Evolutionary conservation across 805 yeast species (phyloP), one percentile per base, ranked within the genome.

Genomic region (Kregervanrija fluxuum): DNA sequence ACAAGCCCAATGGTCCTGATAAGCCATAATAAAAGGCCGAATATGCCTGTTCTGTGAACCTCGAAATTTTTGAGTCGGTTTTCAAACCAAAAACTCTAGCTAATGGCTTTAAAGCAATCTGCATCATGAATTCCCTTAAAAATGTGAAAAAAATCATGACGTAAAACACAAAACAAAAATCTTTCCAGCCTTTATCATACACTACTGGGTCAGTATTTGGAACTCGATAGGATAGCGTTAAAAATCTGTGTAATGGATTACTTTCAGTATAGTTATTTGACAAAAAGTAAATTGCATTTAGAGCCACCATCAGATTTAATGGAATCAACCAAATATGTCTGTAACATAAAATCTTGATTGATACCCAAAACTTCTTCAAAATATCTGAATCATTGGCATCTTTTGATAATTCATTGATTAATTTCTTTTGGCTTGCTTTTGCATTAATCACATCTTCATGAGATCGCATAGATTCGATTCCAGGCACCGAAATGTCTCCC

Each of bases 41-140:
- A 61, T 91, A 93, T 8, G 89, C 74, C 69, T 93, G 99, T 65
- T 93, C 99, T 82, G 87, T 79, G 65, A 91, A 89, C 62, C 99
- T 77, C 49, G 75, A 77, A 37, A 79, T 62, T 63, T 86, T 90
- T 15, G 71, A 70, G 47, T 71, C 74, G 44, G 66, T 67, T 35
- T 52, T 68, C 34, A 87, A 57, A 1, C 87, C 87, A 37, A 62
- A 68, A 33, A 48, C 45, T 9, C 31, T 35, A 2, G 96, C 91
- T 33, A 86, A 49, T 8, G 98, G 98, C 54, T 72, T 73, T 47
- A 93, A 75, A 1, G 88, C 56, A 32, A 77, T 70, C 61, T 89
- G 90, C 98, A 93, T 89, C 52, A 79, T 59, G 59, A 93, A 91
- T 65, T 93, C 99, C 56, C 99, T 79, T 52, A 79, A 70, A 60